Evolutionary conservation across 2,329 filamentous ascomycete genomes (phyloP), one percentile per base, ranked within the genome.

Genomic region (Botryotinia calthae): DNA sequence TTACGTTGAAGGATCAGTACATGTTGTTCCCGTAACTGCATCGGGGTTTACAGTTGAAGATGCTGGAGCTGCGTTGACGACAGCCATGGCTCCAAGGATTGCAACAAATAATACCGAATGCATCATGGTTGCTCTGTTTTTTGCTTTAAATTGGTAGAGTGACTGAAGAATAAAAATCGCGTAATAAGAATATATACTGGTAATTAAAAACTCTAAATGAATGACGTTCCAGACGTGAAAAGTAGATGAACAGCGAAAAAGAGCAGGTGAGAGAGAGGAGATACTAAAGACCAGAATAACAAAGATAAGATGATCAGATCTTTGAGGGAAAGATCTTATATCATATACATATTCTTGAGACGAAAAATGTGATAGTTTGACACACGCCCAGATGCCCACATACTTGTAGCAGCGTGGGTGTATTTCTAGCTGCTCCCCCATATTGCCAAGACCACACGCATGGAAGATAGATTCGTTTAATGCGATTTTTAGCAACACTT

Each of bases 1-100:
- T 14, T 76, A 81, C 81, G 76, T 75, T 44, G 76, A 77, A 12
- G 76, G 40, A 70, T 81, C 80, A 46, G 77, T 77, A 73, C 82
- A 82, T 8, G 77, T 81, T 46, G 80, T 81, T 20, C 75, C 78
- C 0, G 80, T 81, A 10, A 82, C 78, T 72, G 80, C 78, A 46
- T 73, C 73, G 4, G 78, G 78, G 68, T 81, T 76, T 14, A 81
- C 77, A 18, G 68, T 75, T 28, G 76, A 78, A 18, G 56, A 70
- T 42, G 42, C 56, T 20, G 42, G 67, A 28, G 67, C 67, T 18
- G 67, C 67, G 8, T 46, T 42, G 67, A 34, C 42, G 28, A 61
- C 34, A 58, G 70, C 42, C n/a, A 66, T 48, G 37, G 67, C 67
- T 70, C n/a, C 67, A 18, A 44, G 40, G 25, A 70, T 9, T 9